Evolutionary conservation across 768 basidiomycete species (phyloP).

Genomic region (Termitomyces bulborhizus): DNA sequence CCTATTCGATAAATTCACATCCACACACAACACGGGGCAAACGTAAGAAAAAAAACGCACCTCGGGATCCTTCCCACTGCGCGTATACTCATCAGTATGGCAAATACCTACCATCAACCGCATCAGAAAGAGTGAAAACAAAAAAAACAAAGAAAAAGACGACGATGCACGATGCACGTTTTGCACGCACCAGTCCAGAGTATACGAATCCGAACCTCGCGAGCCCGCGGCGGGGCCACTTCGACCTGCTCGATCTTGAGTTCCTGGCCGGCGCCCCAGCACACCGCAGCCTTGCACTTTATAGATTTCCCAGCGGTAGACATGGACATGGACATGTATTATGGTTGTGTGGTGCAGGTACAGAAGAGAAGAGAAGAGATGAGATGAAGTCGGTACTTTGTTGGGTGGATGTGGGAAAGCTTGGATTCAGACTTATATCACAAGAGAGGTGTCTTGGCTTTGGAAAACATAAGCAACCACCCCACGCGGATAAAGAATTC

Average conservation of each 20-base stretch:
- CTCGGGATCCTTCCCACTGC: slow-evolving; percentile 94
- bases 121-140: no score
- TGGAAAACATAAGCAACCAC: no score
- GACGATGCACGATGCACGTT: no score
- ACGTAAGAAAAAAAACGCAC: slow-evolving; percentile 39
- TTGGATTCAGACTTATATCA: no score
- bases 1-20: slow-evolving; percentile 33
- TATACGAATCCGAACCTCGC: slow-evolving; percentile 93
- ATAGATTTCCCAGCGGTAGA: slow-evolving; percentile 75
- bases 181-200: slow-evolving; percentile 73
- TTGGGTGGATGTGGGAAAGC: no score
- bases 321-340: slow-evolving; percentile 33
- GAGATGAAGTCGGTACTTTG: no score
- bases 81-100: slow-evolving; percentile 97
- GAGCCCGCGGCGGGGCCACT: slow-evolving; percentile 83
- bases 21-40: not conserved
- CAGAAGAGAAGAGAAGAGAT: no score
- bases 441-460: no score
- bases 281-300: slow-evolving; percentile 89
- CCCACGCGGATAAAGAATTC: no score
- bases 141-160: no score
- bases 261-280: slow-evolving; percentile 88
- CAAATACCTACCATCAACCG: slow-evolving; percentile 61
- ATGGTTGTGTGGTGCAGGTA: not conserved
- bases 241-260: slow-evolving; percentile 89